A percentile compares a stretch with the other conserved stretches of the same genome.
phyloP scores from a whole-genome alignment of 2,329 filamentous ascomycete genomes.

The Aschersonia sp. region DNA sequence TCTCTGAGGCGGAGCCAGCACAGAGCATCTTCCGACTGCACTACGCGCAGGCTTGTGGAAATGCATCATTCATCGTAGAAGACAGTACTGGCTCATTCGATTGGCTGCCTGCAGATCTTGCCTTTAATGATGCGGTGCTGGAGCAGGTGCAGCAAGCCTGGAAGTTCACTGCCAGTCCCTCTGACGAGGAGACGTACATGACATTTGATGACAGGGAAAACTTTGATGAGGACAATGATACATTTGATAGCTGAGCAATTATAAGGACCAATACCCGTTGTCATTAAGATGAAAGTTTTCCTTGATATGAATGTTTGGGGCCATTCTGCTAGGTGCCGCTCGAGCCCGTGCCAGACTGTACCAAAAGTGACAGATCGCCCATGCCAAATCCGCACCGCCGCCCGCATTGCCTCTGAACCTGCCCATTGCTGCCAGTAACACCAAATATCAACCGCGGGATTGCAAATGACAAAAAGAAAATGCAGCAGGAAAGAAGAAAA shows the following conservation, averaged over 20 bases:
- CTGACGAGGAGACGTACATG: conserved; percentile 48
- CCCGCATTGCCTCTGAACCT: too few species aligned
- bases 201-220: conserved; percentile 62
- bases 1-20: conserved; percentile 12
- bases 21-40: conserved; percentile 34
- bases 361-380: too few species aligned
- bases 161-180: conserved; percentile 42
- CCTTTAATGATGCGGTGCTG: conserved; percentile 59
- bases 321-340: too few species aligned
- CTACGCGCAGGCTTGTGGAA: conserved; percentile 34
- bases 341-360: too few species aligned
- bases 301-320: too few species aligned
- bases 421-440: too few species aligned
- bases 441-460: too few species aligned
- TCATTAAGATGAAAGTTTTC: too few species aligned
- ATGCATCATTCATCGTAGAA: conserved; percentile 15
- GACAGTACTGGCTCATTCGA: conserved; percentile 40
- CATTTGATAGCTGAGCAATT: conserved; percentile 23
- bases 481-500: too few species aligned
- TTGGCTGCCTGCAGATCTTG: conserved; percentile 45
- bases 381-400: too few species aligned
- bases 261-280: too few species aligned
- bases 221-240: conserved; percentile 40
- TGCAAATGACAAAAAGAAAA: too few species aligned
- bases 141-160: conserved; percentile 56